phyloP scores from a whole-genome alignment of 192 early-diverging fungal genomes.

The Entomortierella lignicola region DNA sequence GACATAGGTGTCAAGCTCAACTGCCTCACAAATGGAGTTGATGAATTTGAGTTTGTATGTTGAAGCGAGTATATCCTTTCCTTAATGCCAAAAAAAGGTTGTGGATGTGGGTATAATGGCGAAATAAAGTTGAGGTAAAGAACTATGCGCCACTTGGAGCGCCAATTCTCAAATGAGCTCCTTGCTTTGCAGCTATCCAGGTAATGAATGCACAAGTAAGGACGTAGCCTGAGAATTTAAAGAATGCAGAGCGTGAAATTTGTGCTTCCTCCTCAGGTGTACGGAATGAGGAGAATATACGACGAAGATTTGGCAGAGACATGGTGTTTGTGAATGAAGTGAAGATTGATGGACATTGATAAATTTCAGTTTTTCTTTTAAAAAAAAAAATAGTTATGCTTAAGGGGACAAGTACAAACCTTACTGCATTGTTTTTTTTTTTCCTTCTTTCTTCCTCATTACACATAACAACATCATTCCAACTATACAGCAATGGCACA shows the following conservation, averaged over 20 bases:
- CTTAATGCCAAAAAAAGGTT: too few species aligned
- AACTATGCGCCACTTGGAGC: conserved; percentile 3
- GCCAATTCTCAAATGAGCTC: conserved; percentile 35
- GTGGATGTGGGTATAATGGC: too few species aligned
- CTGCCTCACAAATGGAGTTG: too few species aligned
- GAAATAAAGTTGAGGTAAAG: too few species aligned
- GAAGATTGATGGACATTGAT: not conserved
- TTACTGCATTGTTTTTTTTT: too few species aligned
- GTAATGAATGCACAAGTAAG: conserved; percentile 70
- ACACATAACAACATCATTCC: too few species aligned
- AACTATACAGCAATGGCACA: too few species aligned
- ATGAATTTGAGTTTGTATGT: too few species aligned
- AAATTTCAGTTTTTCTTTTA: not conserved
- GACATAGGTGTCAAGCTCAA: too few species aligned
- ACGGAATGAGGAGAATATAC: conserved; percentile 66
- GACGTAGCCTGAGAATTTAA: conserved; percentile 70
- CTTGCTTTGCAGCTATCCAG: conserved; percentile 45
- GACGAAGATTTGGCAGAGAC: conserved; percentile 67
- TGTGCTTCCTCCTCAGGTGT: conserved; percentile 70
- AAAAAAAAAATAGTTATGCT: conserved; percentile 3
- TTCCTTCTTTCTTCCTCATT: too few species aligned
- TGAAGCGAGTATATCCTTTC: too few species aligned
- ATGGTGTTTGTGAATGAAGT: conserved; percentile 46
- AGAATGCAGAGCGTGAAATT: conserved; percentile 67
- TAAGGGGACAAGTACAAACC: too few species aligned